Percentiles rank a stretch among this genome's conserved stretches.
phyloP scores from a whole-genome alignment of 495 filamentous ascomycete species.

The Lasiosphaeria hispida region DNA sequence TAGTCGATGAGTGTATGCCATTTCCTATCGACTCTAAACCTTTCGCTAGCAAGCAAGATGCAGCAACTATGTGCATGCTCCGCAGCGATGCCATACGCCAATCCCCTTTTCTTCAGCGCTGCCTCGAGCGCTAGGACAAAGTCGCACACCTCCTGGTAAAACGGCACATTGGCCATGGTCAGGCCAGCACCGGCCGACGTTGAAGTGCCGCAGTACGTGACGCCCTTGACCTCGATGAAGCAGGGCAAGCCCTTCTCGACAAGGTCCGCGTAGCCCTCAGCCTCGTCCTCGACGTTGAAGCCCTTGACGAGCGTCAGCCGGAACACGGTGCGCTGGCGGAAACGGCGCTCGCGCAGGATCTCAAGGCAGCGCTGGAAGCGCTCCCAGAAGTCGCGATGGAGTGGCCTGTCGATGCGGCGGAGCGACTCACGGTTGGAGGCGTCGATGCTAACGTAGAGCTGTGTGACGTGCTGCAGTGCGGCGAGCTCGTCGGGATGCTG shows the following conservation, averaged over 20 bases:
- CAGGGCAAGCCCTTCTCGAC: constrained; percentile 80
- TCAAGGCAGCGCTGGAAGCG: constrained; percentile 87
- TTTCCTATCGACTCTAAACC: constrained; percentile 68
- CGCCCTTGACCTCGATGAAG: constrained; percentile 93
- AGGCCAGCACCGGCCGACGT: constrained; percentile 76
- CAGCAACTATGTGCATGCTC: constrained; percentile 96
- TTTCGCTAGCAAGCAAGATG: constrained; percentile 72
- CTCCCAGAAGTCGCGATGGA: constrained; percentile 97
- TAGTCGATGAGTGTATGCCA: constrained; percentile 95
- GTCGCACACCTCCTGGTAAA: constrained; percentile 79
- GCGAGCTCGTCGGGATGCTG: constrained; percentile 92
- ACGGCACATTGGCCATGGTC: constrained; percentile 94
- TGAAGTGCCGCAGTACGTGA: constrained; percentile 92
- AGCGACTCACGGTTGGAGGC: constrained; percentile 87
- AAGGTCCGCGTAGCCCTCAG: constrained; percentile 83
- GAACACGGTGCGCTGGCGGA: constrained; percentile 88
- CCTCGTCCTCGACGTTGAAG: constrained; percentile 94
- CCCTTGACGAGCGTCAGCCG: constrained; percentile 91
- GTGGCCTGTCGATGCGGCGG: constrained; percentile 80
- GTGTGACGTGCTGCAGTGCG: constrained; percentile 76
- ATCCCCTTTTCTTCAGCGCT: constrained; percentile 62
- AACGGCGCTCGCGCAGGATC: constrained; percentile 77
- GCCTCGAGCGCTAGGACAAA: constrained; percentile 73
- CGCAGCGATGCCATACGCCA: constrained; percentile 86
- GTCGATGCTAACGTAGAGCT: constrained; percentile 94